A percentile compares a stretch with the other conserved stretches of the same genome.
Conservation (phyloP, 306 rosid species). For the Hippophae tibetana region DNA sequence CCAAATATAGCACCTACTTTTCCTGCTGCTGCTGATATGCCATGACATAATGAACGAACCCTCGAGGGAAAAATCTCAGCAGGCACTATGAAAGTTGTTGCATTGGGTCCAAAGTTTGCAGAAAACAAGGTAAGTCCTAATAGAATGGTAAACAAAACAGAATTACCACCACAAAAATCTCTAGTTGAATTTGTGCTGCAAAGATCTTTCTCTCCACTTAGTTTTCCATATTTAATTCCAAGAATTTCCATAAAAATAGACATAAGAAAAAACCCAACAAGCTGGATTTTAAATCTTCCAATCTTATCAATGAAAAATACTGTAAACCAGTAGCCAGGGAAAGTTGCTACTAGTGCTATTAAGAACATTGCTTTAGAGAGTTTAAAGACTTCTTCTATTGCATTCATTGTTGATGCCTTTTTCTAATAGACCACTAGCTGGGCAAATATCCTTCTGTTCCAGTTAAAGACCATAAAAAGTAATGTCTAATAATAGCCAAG, state of each 20-base stretch:
- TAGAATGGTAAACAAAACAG: slow-evolving; percentile 1
- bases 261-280: slow-evolving; percentile 13
- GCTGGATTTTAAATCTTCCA: slow-evolving; percentile 13
- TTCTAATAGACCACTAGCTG: neutral
- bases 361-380: slow-evolving; percentile 12
- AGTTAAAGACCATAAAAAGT: slow-evolving; percentile 16
- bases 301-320: slow-evolving; percentile 10
- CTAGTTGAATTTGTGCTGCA: neutral
- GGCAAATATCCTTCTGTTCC: slow-evolving; percentile 14
- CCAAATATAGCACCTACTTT: slow-evolving; percentile 54
- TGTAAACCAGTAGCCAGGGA: slow-evolving; percentile 19
- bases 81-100: slow-evolving; percentile 46
- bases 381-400: slow-evolving; percentile 13
- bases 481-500: slow-evolving; percentile 15
- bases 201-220: slow-evolving; percentile 20
- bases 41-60: slow-evolving; percentile 43
- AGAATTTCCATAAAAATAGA: slow-evolving; percentile 16
- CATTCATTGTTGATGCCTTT: slow-evolving; percentile 7
- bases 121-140: slow-evolving; percentile 43
- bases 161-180: neutral
- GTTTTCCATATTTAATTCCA: neutral
- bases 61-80: slow-evolving; percentile 50
- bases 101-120: slow-evolving; percentile 62
- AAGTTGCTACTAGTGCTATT: slow-evolving; percentile 6
- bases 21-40: slow-evolving; percentile 49